These are phyloP conservation scores for Clarireedia paspali DNA, from an alignment of 2,329 filamentous ascomycete genomes.

Conservation along the genomic window DNA sequence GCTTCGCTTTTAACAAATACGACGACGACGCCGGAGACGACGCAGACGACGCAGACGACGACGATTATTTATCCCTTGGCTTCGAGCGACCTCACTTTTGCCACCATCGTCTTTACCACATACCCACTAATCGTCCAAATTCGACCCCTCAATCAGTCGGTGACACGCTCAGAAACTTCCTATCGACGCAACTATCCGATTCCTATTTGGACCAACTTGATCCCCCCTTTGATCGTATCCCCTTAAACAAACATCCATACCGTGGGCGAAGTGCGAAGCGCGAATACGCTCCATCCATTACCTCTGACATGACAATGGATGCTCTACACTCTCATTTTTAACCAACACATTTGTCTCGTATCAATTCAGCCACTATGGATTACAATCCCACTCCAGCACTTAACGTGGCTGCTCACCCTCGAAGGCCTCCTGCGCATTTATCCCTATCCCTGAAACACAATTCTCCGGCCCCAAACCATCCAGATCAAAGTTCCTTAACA, in stretches of 20 bases:
- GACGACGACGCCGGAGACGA: too few relatives aligned
- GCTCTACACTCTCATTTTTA: background rate
- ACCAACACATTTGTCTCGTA: background rate
- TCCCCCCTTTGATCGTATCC: background rate
- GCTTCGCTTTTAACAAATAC: too few relatives aligned
- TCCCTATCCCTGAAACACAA: slow-evolving; percentile 19
- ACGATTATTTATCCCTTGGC: too few relatives aligned
- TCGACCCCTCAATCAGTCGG: too few relatives aligned
- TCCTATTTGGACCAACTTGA: too few relatives aligned
- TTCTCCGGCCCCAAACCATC: background rate
- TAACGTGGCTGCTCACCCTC: slow-evolving; percentile 13
- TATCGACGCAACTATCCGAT: too few relatives aligned
- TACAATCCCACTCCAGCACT: background rate
- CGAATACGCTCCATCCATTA: background rate
- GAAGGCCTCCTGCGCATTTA: slow-evolving; percentile 20
- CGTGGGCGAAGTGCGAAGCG: background rate
- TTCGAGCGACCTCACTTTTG: too few relatives aligned
- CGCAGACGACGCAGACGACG: too few relatives aligned
- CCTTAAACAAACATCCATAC: background rate
- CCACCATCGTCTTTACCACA: too few relatives aligned
- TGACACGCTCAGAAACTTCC: too few relatives aligned
- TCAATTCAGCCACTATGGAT: slow-evolving; percentile 3
- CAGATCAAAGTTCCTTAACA: background rate
- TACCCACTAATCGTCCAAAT: too few relatives aligned
- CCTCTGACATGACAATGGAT: slow-evolving; percentile 1